Percentiles rank a stretch among this genome's conserved stretches.
Evolutionary conservation across 305 asterid species (phyloP).

Genomic region (Plantago rigida): DNA sequence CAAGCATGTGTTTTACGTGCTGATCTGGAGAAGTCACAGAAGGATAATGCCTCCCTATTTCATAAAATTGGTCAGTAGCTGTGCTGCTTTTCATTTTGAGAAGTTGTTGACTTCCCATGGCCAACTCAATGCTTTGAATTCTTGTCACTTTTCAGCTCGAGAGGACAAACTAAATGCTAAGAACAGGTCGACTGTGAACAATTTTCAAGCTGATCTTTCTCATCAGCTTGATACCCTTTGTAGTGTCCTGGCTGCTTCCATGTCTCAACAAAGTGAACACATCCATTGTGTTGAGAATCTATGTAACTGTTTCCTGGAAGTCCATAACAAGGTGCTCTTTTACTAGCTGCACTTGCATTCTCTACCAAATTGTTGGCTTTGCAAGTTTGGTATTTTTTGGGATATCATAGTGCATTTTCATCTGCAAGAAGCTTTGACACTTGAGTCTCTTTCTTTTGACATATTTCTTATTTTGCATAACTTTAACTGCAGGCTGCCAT

Average conservation of each 20-base stretch:
- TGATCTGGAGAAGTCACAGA: constrained; percentile 57
- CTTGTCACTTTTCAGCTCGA: constrained; percentile 40
- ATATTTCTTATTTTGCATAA: background rate
- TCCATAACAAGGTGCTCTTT: constrained; percentile 43
- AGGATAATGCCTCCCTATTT: constrained; percentile 50
- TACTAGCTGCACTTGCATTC: background rate
- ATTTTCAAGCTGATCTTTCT: constrained; percentile 53
- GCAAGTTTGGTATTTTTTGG: background rate
- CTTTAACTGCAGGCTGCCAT: constrained; percentile 36
- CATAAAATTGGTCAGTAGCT: constrained; percentile 46
- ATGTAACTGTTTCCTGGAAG: constrained; percentile 49
- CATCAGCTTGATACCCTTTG: constrained; percentile 48
- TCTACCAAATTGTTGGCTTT: background rate
- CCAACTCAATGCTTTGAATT: constrained; percentile 19
- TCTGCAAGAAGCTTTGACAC: background rate
- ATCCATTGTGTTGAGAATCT: constrained; percentile 48
- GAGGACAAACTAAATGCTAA: constrained; percentile 57
- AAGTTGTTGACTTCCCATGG: background rate
- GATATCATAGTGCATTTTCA: background rate
- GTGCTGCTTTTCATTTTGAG: constrained; percentile 1
- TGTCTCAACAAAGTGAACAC: constrained; percentile 50
- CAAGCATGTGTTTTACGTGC: constrained; percentile 62
- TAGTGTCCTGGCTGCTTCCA: constrained; percentile 41
- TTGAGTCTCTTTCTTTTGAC: constrained; percentile 2
- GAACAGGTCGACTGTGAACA: constrained; percentile 48